phyloP scores from a whole-genome alignment of 2,329 filamentous ascomycete species.

The Alternaria conjuncta region DNA sequence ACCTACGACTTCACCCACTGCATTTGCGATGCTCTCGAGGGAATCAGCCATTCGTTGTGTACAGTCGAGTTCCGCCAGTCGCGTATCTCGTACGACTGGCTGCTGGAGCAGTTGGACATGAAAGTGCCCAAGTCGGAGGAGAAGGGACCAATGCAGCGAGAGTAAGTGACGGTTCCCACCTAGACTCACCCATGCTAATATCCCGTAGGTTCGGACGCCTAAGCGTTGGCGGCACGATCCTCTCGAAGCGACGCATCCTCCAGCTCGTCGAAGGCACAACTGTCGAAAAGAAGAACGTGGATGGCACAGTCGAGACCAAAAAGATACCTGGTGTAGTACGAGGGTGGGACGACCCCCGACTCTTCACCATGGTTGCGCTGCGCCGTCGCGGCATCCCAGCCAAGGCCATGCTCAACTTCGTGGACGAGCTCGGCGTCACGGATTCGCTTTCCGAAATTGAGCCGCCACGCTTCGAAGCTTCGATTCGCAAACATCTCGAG shows the following conservation, averaged over 20 bases:
- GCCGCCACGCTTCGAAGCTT: slow-evolving; percentile 82
- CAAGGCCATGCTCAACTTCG: slow-evolving; percentile 85
- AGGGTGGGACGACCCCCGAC: slow-evolving; percentile 88
- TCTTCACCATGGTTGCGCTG: slow-evolving; percentile 86
- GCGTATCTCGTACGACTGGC: slow-evolving; percentile 87
- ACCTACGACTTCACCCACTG: slow-evolving; percentile 94
- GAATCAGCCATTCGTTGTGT: slow-evolving; percentile 89
- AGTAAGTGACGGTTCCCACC: slow-evolving; percentile 56
- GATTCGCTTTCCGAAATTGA: slow-evolving; percentile 81
- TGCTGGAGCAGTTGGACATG: slow-evolving; percentile 80
- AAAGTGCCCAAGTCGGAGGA: slow-evolving; percentile 69
- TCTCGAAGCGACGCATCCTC: slow-evolving; percentile 84
- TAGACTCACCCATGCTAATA: slow-evolving; percentile 13
- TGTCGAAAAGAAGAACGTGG: slow-evolving; percentile 52
- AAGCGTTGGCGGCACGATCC: slow-evolving; percentile 82
- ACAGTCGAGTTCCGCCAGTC: slow-evolving; percentile 91
- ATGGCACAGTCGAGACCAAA: slow-evolving; percentile 48
- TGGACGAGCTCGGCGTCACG: slow-evolving; percentile 90
- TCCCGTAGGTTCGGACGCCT: slow-evolving; percentile 64
- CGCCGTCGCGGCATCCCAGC: slow-evolving; percentile 86
- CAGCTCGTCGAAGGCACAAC: slow-evolving; percentile 74
- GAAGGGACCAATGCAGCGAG: slow-evolving; percentile 81
- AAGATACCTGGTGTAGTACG: slow-evolving; percentile 66
- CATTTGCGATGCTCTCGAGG: slow-evolving; percentile 89
- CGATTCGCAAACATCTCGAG: slow-evolving; percentile 85